phyloP scores from a whole-genome alignment of 2,329 filamentous ascomycete genomes.

The Exophiala lecanii-corni region DNA sequence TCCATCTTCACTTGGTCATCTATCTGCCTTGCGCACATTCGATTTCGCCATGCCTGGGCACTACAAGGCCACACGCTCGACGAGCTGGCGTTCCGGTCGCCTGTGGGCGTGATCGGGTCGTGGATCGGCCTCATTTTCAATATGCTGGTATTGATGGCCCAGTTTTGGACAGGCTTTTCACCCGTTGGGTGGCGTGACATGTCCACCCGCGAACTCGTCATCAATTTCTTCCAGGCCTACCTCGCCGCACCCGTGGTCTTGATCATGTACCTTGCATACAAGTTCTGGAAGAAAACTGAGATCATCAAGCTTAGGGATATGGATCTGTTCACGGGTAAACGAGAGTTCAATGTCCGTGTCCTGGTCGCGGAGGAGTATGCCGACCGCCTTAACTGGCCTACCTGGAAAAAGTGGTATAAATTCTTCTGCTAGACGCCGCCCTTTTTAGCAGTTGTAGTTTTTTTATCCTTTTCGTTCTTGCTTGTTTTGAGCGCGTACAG shows the following conservation, averaged over 20 bases:
- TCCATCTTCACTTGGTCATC: constrained; percentile 63
- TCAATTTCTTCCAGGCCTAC: constrained; percentile 32
- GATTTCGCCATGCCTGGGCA: constrained; percentile 60
- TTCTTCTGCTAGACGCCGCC: constrained; percentile 69
- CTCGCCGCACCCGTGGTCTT: constrained; percentile 30
- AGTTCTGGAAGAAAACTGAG: constrained; percentile 66
- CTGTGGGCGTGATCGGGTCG: constrained; percentile 58
- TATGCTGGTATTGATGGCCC: constrained; percentile 50
- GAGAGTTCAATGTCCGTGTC: constrained; percentile 76
- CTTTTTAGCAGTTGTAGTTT: too few species aligned
- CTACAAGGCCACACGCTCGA: constrained; percentile 55
- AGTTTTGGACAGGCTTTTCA: constrained; percentile 37
- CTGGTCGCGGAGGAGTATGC: constrained; percentile 74
- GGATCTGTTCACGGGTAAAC: constrained; percentile 79
- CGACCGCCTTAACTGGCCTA: constrained; percentile 67
- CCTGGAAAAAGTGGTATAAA: constrained; percentile 73
- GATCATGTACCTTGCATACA: constrained; percentile 65
- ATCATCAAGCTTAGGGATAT: constrained; percentile 68
- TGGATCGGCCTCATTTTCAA: constrained; percentile 58
- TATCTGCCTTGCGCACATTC: constrained; percentile 63
- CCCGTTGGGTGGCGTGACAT: constrained; percentile 25
- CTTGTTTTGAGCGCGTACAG: background rate
- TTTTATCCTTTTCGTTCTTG: background rate
- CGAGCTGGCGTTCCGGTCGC: constrained; percentile 61
- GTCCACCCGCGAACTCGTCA: constrained; percentile 16